Conservation (phyloP, 129 eudicot genomes). For the Glebionis coronaria region DNA sequence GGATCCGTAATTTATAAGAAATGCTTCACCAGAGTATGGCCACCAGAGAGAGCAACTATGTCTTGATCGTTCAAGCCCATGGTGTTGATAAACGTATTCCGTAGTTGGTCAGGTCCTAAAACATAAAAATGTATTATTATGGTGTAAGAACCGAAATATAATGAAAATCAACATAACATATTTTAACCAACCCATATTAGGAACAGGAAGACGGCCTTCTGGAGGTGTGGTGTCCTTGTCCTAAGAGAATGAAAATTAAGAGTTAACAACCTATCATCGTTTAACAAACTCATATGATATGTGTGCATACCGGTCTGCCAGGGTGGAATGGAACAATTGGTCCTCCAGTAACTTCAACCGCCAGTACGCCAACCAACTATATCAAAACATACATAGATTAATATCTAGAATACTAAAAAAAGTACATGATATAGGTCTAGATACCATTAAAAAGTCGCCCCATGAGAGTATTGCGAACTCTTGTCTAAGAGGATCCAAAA, state of each 20-base stretch:
- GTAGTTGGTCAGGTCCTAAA: too few species aligned
- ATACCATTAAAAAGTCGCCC: slow-evolving; percentile 80
- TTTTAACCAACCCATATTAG: slow-evolving; percentile 54
- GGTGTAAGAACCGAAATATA: neutral
- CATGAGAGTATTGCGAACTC: slow-evolving; percentile 66
- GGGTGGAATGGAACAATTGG: too few species aligned
- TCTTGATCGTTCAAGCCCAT: slow-evolving; percentile 89
- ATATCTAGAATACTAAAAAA: neutral
- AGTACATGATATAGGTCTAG: neutral
- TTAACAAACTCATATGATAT: slow-evolving; percentile 29
- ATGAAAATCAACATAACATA: neutral
- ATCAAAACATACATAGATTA: neutral
- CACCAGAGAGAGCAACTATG: slow-evolving; percentile 93
- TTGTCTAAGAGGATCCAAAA: slow-evolving; percentile 87
- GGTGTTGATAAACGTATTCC: slow-evolving; percentile 55
- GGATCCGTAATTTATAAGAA: too few species aligned
- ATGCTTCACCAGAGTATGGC: slow-evolving; percentile 72
- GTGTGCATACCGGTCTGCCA: too few species aligned
- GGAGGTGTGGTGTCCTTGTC: slow-evolving; percentile 59
- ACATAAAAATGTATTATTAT: neutral
- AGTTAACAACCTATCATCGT: neutral
- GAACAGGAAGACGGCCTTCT: slow-evolving; percentile 96
- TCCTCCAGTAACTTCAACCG: too few species aligned
- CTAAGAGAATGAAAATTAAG: slow-evolving; percentile 16
- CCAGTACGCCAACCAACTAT: slow-evolving; percentile 90